Evolutionary conservation across 2,329 filamentous ascomycete species (phyloP).

Genomic region (Gyromitra esculenta): DNA sequence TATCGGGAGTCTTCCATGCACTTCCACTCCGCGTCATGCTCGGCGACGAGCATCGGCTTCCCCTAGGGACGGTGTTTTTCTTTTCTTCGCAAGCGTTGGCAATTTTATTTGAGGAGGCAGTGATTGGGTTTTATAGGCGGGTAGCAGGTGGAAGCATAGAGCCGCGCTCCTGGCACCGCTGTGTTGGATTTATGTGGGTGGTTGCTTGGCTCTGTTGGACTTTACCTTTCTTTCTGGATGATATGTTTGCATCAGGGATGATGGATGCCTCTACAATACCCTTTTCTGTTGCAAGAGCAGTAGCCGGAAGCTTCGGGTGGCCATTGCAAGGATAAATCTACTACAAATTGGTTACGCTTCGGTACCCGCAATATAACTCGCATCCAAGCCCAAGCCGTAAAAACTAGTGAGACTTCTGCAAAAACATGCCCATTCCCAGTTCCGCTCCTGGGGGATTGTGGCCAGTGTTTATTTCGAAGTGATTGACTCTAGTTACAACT

Average conservation of each 20-base stretch:
- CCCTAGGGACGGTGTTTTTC: conserved; percentile 37
- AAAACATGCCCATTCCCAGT: no score
- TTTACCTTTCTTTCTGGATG: conserved; percentile 31
- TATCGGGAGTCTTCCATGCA: conserved; percentile 43
- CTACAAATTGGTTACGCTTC: not conserved
- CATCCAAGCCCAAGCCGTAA: not conserved
- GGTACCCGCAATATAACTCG: not conserved
- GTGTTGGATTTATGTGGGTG: conserved; percentile 36
- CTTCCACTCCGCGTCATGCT: conserved; percentile 47
- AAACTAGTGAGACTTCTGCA: no score
- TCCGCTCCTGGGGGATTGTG: no score
- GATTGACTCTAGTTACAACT: no score
- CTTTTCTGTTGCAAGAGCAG: conserved; percentile 40
- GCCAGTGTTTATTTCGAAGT: no score
- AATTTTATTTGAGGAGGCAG: conserved; percentile 27
- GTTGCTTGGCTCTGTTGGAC: conserved; percentile 31
- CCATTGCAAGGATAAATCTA: conserved; percentile 2
- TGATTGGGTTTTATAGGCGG: not conserved
- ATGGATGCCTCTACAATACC: conserved; percentile 47
- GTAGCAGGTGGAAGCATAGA: not conserved
- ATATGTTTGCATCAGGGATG: conserved; percentile 51
- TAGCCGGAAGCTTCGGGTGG: conserved; percentile 14
- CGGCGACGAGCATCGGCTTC: conserved; percentile 21
- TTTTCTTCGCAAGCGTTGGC: conserved; percentile 36
- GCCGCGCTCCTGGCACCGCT: conserved; percentile 20